Conservation (phyloP, 257 asterid species). For the Nicotiana paniculata region DNA sequence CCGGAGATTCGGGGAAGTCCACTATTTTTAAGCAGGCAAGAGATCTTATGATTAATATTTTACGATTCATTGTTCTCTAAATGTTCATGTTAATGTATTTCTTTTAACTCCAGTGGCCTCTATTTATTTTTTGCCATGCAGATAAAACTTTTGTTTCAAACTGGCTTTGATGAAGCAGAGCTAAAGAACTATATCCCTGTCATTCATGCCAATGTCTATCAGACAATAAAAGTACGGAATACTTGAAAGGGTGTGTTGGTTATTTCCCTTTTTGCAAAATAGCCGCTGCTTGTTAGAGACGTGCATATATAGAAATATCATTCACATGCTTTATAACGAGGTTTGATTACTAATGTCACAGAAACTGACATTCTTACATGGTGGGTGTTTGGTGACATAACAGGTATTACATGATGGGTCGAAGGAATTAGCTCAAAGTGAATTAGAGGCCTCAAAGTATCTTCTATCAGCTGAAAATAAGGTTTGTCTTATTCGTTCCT, state of each 20-base stretch:
- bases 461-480: slow-evolving; percentile 59
- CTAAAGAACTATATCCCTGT: slow-evolving; percentile 82
- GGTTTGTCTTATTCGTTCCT: slow-evolving; percentile 40
- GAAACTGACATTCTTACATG: slow-evolving; percentile 6
- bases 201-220: slow-evolving; percentile 98
- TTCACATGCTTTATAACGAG: background rate
- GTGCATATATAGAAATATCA: slow-evolving; percentile 1
- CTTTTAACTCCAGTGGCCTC: slow-evolving; percentile 9
- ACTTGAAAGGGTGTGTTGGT: slow-evolving; percentile 82
- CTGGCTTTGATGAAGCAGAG: slow-evolving; percentile 96
- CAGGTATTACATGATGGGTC: slow-evolving; percentile 91
- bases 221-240: slow-evolving; percentile 97
- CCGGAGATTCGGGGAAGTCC: slow-evolving; percentile 99
- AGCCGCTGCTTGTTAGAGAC: slow-evolving; percentile 30
- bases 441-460: slow-evolving; percentile 59
- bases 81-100: background rate
- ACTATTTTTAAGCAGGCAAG: slow-evolving; percentile 99
- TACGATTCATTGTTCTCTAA: background rate
- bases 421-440: slow-evolving; percentile 70
- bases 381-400: background rate
- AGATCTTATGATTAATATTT: background rate
- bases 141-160: slow-evolving; percentile 94
- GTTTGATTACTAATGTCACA: background rate
- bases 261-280: slow-evolving; percentile 41
- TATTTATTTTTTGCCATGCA: slow-evolving; percentile 34